Conservation (phyloP, 345 rosid species). For the Dimocarpus longan region DNA sequence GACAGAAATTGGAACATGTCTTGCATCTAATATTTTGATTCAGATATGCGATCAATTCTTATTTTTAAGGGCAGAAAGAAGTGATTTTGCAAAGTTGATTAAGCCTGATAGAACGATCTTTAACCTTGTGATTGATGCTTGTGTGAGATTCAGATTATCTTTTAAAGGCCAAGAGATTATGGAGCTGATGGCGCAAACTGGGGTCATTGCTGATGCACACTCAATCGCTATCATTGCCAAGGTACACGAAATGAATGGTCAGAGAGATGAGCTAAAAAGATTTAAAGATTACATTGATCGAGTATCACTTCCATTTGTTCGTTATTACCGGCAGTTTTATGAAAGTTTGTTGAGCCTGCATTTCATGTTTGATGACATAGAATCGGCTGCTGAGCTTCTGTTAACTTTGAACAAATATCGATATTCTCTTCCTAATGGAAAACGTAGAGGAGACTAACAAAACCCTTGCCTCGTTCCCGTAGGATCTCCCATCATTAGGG, state of each 20-base stretch:
- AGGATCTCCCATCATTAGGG: conserved; percentile 67
- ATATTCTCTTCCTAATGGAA: conserved; percentile 25
- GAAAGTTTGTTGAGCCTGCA: conserved; percentile 71
- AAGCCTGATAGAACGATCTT: conserved; percentile 70
- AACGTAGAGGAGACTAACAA: conserved; percentile 24
- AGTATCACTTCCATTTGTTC: conserved; percentile 42
- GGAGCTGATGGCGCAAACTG: conserved; percentile 64
- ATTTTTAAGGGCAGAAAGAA: conserved; percentile 24
- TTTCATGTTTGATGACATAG: conserved; percentile 72
- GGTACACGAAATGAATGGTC: conserved; percentile 76
- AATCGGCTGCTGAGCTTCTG: conserved; percentile 63
- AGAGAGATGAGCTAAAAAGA: conserved; percentile 73
- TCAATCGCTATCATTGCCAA: conserved; percentile 58
- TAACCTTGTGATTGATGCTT: conserved; percentile 77
- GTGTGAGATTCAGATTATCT: conserved; percentile 63
- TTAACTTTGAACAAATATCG: conserved; percentile 45
- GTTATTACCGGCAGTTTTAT: conserved; percentile 58
- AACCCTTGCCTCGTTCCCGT: conserved; percentile 59
- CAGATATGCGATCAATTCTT: conserved; percentile 54
- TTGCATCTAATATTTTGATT: conserved; percentile 71
- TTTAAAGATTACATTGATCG: conserved; percentile 57
- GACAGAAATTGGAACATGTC: conserved; percentile 64
- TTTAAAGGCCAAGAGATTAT: conserved; percentile 73
- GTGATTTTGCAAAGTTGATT: conserved; percentile 27
- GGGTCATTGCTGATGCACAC: conserved; percentile 69